Base-by-base conservation (phyloP, 768 basidiomycete genomes). In the Melanogaster broomeanus region DNA sequence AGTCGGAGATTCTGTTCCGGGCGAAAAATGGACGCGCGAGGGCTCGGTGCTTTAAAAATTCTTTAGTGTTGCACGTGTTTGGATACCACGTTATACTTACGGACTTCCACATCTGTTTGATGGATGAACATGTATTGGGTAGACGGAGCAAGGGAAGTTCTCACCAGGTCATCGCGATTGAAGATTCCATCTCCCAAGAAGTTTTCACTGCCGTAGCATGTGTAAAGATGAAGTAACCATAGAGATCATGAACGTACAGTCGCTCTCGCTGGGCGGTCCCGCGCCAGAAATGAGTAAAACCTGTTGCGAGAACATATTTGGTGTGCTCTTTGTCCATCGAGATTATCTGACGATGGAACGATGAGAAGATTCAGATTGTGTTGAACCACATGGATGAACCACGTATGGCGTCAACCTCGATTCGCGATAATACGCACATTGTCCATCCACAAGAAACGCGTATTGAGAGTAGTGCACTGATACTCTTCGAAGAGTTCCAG, bases 131-230 rank as follows among this genome's bases (percentile, higher is more conserved):
- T 16, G 18, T 5, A 45, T 52, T 12, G 25, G 16, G 31, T 19
- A 8, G 37, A 53, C 8, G 24, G 44, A 19, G 15, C 16, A 39
- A 22, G 43, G 22, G 16, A 38, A 18, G 27, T 41, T 55, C 74
- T 68, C 62, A 82, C 83, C 68, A 84, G 80, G 58, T 85, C 87
- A 64, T 88, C 88, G 15, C 87, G 77, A 56, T 88, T 88, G 66
- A 90, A 90, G 34, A 90, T 88, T 2, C 88, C 87, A 55, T 79
- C 74, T 4, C 88, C 88, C n/a, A 90, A 73, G 62, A 88, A 84
- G 41, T 33, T 62, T 52, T 76, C 74, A 57, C 74, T 75, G 56
- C 0, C 28, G 49, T 19, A 49, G 37, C 1, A 35, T 64, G 48
- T 61, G 61, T 24, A 44, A 55, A 19, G 22, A 13, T 40, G 21